These are phyloP conservation scores for Leucoagaricus sp. DNA, from an alignment of 1,284 basidiomycete species.

Conservation along the genomic window DNA sequence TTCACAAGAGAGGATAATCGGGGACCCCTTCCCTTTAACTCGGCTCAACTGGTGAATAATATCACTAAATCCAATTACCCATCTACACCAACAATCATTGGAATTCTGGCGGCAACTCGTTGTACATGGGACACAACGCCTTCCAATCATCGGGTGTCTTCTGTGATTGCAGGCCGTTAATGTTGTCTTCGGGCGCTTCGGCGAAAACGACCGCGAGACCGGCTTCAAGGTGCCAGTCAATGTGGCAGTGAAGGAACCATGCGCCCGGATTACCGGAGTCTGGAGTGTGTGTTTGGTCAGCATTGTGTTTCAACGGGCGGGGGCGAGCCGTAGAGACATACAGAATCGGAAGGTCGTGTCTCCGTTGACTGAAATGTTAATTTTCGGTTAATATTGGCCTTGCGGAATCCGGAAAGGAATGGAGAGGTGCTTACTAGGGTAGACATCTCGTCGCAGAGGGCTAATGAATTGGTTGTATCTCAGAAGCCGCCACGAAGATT, in stretches of 20 bases:
- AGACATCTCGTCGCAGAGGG: slow-evolving; percentile 36
- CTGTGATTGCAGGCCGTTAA: slow-evolving; percentile 25
- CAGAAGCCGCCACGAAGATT: too few species aligned
- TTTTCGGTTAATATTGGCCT: too few species aligned
- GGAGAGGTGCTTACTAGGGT: slow-evolving; percentile 20
- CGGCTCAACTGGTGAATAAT: too few species aligned
- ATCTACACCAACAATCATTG: too few species aligned
- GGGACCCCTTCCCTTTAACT: too few species aligned
- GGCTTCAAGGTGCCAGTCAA: slow-evolving; percentile 26
- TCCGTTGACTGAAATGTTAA: slow-evolving; percentile 19
- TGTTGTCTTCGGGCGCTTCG: slow-evolving; percentile 29
- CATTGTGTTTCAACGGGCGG: neutral
- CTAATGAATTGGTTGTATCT: neutral
- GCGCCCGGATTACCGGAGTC: slow-evolving; percentile 36
- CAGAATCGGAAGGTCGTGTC: slow-evolving; percentile 35
- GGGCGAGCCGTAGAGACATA: slow-evolving; percentile 9
- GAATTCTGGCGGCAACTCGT: slow-evolving; percentile 25
- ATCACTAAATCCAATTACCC: too few species aligned
- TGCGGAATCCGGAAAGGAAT: too few species aligned
- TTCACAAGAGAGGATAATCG: too few species aligned
- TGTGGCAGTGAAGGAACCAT: slow-evolving; percentile 24
- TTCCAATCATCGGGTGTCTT: slow-evolving; percentile 31
- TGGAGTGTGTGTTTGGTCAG: neutral
- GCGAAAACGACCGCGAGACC: slow-evolving; percentile 37
- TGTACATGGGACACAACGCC: slow-evolving; percentile 36